Percentiles rank a stretch among this genome's conserved stretches.
phyloP scores from a whole-genome alignment of 2,329 filamentous ascomycete species.

The Chalaropsis thielavioides region DNA sequence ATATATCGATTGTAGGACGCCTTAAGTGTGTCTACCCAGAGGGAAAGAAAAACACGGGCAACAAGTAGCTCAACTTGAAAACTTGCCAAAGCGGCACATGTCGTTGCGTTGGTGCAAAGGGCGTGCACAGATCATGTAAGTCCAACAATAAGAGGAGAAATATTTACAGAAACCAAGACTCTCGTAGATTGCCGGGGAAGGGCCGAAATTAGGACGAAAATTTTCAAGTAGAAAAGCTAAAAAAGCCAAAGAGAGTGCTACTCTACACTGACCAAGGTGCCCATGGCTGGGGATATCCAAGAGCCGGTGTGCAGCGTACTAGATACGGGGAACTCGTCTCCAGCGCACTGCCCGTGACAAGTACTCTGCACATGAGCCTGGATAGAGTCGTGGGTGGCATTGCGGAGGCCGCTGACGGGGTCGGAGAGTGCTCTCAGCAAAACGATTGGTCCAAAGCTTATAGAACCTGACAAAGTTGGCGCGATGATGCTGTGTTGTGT shows the following conservation, averaged over 20 bases:
- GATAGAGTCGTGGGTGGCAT: background rate
- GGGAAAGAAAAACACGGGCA: background rate
- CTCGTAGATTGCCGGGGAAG: constrained; percentile 3
- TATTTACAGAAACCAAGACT: background rate
- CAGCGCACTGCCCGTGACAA: background rate
- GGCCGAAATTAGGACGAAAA: constrained; percentile 7
- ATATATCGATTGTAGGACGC: background rate
- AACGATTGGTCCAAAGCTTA: background rate
- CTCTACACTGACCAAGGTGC: background rate
- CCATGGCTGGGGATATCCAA: background rate
- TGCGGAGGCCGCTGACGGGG: background rate
- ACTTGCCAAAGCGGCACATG: background rate
- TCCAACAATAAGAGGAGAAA: background rate
- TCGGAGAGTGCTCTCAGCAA: background rate
- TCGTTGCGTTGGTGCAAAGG: background rate
- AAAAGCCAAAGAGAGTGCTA: background rate
- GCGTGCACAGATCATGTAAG: constrained; percentile 8
- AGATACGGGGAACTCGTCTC: background rate
- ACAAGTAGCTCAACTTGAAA: background rate
- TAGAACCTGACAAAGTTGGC: background rate
- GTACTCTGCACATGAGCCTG: background rate
- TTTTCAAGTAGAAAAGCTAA: background rate
- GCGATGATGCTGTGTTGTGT: no score
- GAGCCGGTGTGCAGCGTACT: background rate
- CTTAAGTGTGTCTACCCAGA: background rate